Evolutionary conservation across 1,139 yeast species (phyloP), one percentile per base, ranked within the genome.

Genomic region (Waltiozyma sp.): DNA sequence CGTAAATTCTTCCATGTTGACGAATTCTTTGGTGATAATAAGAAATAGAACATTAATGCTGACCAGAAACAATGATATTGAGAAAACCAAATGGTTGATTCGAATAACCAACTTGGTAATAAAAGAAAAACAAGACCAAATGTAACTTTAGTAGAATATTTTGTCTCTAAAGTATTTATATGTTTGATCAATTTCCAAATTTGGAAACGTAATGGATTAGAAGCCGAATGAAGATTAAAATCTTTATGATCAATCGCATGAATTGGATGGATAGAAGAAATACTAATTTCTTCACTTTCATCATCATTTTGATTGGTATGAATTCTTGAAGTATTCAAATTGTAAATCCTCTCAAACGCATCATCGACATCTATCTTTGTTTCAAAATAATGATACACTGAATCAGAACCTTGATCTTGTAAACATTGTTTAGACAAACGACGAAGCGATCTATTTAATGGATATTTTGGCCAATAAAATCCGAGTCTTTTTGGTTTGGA

Each of bases 311-410:
- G 16, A 16, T 34, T 18, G 21, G 38, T n/a, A 38, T 43, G 45
- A 38, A 37, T 34, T 44, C 53, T 45, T 18, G 73, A 68, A 0
- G 73, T 66, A 46, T 68, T 67, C 19, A 66, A 49, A 47, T 66
- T 62, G 49, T 65, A 65, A 8, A 66, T 57, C 45, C 65, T 64
- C 43, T 70, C 73, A 47, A 71, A 68, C 1, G 70, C 65, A 40
- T 72, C 73, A 41, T 71, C 75, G 8, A 74, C 74, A 41, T 69
- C 76, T 14, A 58, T 43, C 42, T 66, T 65, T 2, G 69, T 62
- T 42, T 68, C 71, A 44, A 61, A 62, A 47, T 69, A 71, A 40
- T 65, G 63, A 21, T 65, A 60, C 6, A 69, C 66, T 19, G 65
- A 61, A 35, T 66, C 66, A 2, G 72, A 70, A 23, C 77, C 77